Evolutionary conservation across 176 grass and related monocot genomes (phyloP).

Genomic region (Pontederia crassipes): DNA sequence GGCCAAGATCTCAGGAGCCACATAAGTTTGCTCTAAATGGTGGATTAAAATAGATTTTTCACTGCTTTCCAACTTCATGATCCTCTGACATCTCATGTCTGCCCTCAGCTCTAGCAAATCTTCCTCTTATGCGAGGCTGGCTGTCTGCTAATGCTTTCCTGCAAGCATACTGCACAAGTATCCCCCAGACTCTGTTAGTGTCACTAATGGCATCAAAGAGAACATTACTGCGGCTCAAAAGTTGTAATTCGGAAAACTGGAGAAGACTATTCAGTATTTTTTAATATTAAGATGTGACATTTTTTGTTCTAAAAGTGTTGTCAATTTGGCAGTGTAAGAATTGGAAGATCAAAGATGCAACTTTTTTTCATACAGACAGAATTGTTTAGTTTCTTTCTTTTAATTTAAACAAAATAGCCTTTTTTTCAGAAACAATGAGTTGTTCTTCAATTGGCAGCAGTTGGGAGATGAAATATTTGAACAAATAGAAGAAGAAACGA

Average conservation of each 20-base stretch:
- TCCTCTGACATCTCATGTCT: not conserved
- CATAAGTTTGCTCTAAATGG: too few species aligned
- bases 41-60: not conserved
- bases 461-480: not conserved
- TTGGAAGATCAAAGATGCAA: too few species aligned
- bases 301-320: too few species aligned
- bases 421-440: too few species aligned
- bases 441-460: not conserved
- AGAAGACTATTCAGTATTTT: too few species aligned
- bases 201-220: not conserved
- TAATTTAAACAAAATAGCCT: too few species aligned
- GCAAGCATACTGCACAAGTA: slow-evolving; percentile 14
- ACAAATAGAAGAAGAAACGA: not conserved
- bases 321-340: too few species aligned
- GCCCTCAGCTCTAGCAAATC: slow-evolving; percentile 1
- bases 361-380: too few species aligned
- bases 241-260: not conserved
- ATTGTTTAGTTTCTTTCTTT: too few species aligned
- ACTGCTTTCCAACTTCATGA: not conserved
- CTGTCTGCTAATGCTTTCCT: slow-evolving; percentile 15
- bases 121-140: slow-evolving; percentile 12
- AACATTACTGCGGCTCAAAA: not conserved
- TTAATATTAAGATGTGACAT: too few species aligned
- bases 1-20: too few species aligned
- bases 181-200: not conserved